phyloP scores from a whole-genome alignment of 192 early-diverging fungal genomes.

The Haplosporangium gracile region DNA sequence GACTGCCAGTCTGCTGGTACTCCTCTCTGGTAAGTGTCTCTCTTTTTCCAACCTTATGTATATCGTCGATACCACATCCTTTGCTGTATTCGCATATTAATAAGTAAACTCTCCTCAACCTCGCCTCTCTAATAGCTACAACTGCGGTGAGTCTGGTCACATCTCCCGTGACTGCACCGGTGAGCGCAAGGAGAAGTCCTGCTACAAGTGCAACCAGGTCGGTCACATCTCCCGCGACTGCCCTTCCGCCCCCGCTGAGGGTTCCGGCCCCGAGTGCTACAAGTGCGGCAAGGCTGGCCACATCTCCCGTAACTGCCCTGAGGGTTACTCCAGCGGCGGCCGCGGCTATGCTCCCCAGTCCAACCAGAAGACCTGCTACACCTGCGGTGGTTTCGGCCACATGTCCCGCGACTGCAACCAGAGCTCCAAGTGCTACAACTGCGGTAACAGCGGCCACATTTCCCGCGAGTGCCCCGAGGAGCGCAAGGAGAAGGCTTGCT shows the following conservation, averaged over 20 bases:
- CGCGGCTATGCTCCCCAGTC: constrained; percentile 5
- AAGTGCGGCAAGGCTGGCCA: constrained; percentile 63
- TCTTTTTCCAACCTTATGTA: neutral
- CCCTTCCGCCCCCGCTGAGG: constrained; percentile 54
- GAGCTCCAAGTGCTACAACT: constrained; percentile 62
- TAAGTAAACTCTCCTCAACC: too few species aligned
- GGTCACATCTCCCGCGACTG: constrained; percentile 70
- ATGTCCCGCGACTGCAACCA: constrained; percentile 52
- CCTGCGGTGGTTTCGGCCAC: constrained; percentile 59
- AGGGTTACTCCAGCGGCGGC: constrained; percentile 35
- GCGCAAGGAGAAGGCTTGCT: constrained; percentile 67
- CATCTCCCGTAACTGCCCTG: constrained; percentile 67
- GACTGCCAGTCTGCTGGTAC: constrained; percentile 62
- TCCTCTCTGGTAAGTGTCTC: constrained; percentile 62
- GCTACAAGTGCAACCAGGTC: constrained; percentile 70
- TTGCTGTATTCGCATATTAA: neutral
- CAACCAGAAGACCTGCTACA: constrained; percentile 56
- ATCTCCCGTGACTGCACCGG: constrained; percentile 58
- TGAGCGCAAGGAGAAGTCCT: constrained; percentile 66
- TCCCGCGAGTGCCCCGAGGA: constrained; percentile 58
- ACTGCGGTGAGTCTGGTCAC: constrained; percentile 64
- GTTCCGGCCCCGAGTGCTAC: constrained; percentile 65
- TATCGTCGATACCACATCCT: too few species aligned
- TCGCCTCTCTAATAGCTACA: constrained; percentile 54
- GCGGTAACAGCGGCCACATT: constrained; percentile 57